phyloP scores from a whole-genome alignment of 2,329 filamentous ascomycete species.

The Fusarium zealandicum region DNA sequence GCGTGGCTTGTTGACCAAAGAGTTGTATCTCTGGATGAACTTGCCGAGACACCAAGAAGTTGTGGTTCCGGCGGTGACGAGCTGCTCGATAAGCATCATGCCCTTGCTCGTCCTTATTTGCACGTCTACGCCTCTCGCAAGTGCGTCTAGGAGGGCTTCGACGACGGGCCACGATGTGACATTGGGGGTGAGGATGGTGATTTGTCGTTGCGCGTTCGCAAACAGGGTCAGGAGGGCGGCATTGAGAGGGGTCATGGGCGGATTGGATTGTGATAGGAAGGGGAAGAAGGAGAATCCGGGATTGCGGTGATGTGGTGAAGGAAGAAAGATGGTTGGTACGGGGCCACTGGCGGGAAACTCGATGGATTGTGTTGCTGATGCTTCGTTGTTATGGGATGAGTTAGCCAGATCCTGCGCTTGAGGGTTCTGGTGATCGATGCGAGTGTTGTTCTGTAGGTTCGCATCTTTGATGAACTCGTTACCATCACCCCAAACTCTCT shows the following conservation, averaged over 20 bases:
- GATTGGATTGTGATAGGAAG: slow-evolving; percentile 56
- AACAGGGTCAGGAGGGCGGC: slow-evolving; percentile 68
- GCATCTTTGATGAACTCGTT: slow-evolving; percentile 23
- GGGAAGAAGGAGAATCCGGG: slow-evolving; percentile 68
- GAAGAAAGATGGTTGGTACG: slow-evolving; percentile 69
- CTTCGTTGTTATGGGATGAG: slow-evolving; percentile 21
- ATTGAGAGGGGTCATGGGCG: slow-evolving; percentile 73
- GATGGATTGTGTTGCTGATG: slow-evolving; percentile 44
- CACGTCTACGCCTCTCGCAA: slow-evolving; percentile 72
- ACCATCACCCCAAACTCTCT: slow-evolving; percentile 66
- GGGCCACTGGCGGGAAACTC: slow-evolving; percentile 32
- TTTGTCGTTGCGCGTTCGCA: slow-evolving; percentile 60
- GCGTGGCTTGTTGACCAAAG: slow-evolving; percentile 31
- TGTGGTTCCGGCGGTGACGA: slow-evolving; percentile 79
- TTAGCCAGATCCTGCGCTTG: background rate
- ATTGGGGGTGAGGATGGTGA: slow-evolving; percentile 81
- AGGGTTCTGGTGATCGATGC: background rate
- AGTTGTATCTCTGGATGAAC: slow-evolving; percentile 63
- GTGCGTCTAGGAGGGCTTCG: slow-evolving; percentile 64
- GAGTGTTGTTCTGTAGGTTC: background rate
- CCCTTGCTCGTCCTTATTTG: slow-evolving; percentile 69
- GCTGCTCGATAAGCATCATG: slow-evolving; percentile 81
- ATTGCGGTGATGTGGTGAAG: slow-evolving; percentile 75
- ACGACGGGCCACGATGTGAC: slow-evolving; percentile 73
- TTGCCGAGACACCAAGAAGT: slow-evolving; percentile 69